Base-by-base conservation (phyloP, 2,329 filamentous ascomycete species). In the Beauveria rudraprayagi region DNA sequence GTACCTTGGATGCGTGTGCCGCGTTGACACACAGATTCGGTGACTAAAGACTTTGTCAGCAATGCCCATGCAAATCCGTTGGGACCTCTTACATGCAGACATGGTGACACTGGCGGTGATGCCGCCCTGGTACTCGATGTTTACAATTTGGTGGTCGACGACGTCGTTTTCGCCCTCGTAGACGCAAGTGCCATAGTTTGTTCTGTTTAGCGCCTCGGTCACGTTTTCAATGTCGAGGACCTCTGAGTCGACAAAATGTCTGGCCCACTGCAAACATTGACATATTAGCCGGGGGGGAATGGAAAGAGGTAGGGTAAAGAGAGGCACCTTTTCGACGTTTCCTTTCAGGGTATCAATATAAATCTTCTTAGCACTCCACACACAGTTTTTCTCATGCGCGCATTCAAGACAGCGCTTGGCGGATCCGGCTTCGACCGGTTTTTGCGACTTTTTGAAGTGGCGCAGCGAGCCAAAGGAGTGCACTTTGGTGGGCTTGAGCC, bases 301-400 rank as follows among this genome's bases (percentile, higher is more conserved):
- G 11, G 8, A 10, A 41, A 48, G 11, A 7, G 16, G n/a, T n/a
- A 19, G 48, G 22, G 10, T 8, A 34, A 9, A 44, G 46, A 22
- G 11, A 4, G 22, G 30, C 11, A 64, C 63, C 51, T 64, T 63
- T 51, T 63, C 61, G 7, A 52, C 60, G 7, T 63, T 43, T 5
- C 60, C 48, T 41, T 64, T 17, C 46, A 64, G 43, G 19, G 61
- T 63, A 19, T 64, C 63, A 19, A 64, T 56, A n/a, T 64, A 64
- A 22, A 64, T 60, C 61, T 64, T 64, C 61, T 63, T 64, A 19
- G 63, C 63, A 30, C 63, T 64, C 63, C 63, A 64, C 14, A 63
- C 60, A 41, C 63, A 64, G n/a, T 63, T 40, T 7, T 60, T 51
- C 37, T 64, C 63, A 22, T 63, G 54, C 7, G 62, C 28, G 28